Percentiles rank a stretch among this genome's conserved stretches.
These are phyloP conservation scores for Magnusiomyces clavatus DNA, from an alignment of 1,139 yeast genomes.

Conservation along the genomic window DNA sequence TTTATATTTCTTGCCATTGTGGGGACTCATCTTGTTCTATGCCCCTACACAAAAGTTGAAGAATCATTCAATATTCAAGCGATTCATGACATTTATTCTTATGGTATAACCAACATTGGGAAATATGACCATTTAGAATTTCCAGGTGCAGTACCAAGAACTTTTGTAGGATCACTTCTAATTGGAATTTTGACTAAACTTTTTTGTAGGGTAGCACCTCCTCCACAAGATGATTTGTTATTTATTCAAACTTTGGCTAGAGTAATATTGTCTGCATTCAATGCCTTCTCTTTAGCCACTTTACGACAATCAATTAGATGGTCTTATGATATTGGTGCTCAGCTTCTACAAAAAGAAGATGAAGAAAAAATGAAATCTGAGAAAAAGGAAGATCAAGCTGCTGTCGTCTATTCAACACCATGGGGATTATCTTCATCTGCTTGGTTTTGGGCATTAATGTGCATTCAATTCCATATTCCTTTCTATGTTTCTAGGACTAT, in stretches of 20 bases:
- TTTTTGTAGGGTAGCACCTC: conserved; percentile 21
- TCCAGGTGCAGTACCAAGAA: conserved; percentile 87
- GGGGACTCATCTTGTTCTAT: conserved; percentile 37
- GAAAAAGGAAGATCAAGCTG: neutral
- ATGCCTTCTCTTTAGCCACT: conserved; percentile 25
- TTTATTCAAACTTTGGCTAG: conserved; percentile 38
- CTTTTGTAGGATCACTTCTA: conserved; percentile 68
- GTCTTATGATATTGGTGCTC: conserved; percentile 9
- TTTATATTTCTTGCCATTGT: conserved; percentile 12
- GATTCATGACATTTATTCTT: conserved; percentile 65
- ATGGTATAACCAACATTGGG: conserved; percentile 42
- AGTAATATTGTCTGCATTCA: conserved; percentile 28
- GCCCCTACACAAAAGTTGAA: conserved; percentile 90
- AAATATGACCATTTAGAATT: conserved; percentile 67
- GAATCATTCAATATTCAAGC: conserved; percentile 93
- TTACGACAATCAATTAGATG: conserved; percentile 22
- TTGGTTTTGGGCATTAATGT: conserved; percentile 53
- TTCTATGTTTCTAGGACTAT: conserved; percentile 74
- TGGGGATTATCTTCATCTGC: neutral
- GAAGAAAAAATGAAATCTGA: conserved; percentile 5
- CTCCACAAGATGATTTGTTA: conserved; percentile 21
- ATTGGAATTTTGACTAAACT: conserved; percentile 42
- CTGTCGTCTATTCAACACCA: neutral
- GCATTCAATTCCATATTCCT: conserved; percentile 70
- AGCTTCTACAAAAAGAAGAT: conserved; percentile 11